Percentiles rank a stretch among this genome's conserved stretches.
Conservation (phyloP, 306 rosid genomes). For the Vigna radiata region DNA sequence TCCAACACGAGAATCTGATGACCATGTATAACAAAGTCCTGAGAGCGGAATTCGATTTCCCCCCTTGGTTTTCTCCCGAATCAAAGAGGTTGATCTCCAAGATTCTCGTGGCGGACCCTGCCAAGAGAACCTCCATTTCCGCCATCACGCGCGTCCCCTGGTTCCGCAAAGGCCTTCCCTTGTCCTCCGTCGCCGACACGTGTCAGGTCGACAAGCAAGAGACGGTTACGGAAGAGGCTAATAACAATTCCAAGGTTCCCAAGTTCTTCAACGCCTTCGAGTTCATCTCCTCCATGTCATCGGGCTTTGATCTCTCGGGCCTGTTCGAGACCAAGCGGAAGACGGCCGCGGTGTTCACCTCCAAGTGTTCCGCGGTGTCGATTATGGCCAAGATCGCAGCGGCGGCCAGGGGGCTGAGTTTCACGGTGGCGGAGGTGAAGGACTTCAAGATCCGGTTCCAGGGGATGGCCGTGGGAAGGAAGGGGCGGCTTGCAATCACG, state of each 20-base stretch:
- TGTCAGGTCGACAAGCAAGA: constrained; percentile 36
- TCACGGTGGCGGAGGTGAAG: constrained; percentile 54
- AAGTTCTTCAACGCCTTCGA: constrained; percentile 82
- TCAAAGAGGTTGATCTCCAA: constrained; percentile 61
- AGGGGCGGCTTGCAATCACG: constrained; percentile 62
- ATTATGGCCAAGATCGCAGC: constrained; percentile 65
- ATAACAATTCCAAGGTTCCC: constrained; percentile 37
- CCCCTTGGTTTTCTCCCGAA: constrained; percentile 75
- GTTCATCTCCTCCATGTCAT: constrained; percentile 77
- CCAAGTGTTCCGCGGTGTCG: constrained; percentile 56
- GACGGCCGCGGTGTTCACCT: constrained; percentile 69
- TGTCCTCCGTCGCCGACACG: constrained; percentile 36
- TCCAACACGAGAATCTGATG: constrained; percentile 72
- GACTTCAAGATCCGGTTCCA: constrained; percentile 63
- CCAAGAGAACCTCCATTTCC: constrained; percentile 58
- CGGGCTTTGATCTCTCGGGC: constrained; percentile 78
- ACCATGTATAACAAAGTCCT: constrained; percentile 68
- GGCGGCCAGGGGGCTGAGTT: constrained; percentile 63
- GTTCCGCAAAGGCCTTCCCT: constrained; percentile 51
- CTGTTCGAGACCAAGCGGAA: constrained; percentile 66
- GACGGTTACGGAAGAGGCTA: background rate
- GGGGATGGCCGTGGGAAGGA: constrained; percentile 64
- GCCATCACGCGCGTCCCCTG: constrained; percentile 70
- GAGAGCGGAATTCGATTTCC: constrained; percentile 68
- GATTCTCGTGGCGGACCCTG: constrained; percentile 69